Evolutionary conservation across 2,329 filamentous ascomycete genomes (phyloP).

Genomic region (Fusarium verrucosum): DNA sequence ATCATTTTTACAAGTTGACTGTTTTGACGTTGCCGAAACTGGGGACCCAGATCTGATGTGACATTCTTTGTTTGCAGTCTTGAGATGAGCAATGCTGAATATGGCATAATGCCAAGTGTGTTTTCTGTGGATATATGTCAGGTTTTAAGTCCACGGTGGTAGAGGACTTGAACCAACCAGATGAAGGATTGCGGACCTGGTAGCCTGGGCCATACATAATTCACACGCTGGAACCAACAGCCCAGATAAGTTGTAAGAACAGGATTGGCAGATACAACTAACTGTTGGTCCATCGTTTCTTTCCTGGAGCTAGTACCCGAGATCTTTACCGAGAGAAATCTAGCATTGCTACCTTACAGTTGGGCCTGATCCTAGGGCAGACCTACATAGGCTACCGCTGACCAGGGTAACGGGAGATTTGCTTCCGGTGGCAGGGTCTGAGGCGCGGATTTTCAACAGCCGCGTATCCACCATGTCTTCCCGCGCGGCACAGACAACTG

Average conservation of each 20-base stretch:
- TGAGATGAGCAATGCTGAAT: background rate
- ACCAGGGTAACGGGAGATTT: background rate
- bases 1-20: background rate
- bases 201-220: too few relatives aligned
- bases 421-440: background rate
- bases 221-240: background rate
- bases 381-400: too few relatives aligned
- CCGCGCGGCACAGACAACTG: background rate
- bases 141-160: too few relatives aligned
- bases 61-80: background rate
- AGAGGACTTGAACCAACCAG: background rate
- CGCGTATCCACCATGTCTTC: background rate
- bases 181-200: background rate
- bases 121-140: too few relatives aligned
- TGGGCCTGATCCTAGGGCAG: background rate
- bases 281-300: background rate
- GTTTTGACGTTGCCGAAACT: background rate
- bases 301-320: background rate
- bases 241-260: background rate
- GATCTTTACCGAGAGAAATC: background rate
- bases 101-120: background rate
- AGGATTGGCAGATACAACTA: too few relatives aligned
- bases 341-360: conserved; percentile 3
- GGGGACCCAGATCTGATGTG: conserved; percentile 7
- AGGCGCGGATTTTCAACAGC: background rate